phyloP scores from a whole-genome alignment of 2,329 filamentous ascomycete species.

The Botrytis sinoallii region DNA sequence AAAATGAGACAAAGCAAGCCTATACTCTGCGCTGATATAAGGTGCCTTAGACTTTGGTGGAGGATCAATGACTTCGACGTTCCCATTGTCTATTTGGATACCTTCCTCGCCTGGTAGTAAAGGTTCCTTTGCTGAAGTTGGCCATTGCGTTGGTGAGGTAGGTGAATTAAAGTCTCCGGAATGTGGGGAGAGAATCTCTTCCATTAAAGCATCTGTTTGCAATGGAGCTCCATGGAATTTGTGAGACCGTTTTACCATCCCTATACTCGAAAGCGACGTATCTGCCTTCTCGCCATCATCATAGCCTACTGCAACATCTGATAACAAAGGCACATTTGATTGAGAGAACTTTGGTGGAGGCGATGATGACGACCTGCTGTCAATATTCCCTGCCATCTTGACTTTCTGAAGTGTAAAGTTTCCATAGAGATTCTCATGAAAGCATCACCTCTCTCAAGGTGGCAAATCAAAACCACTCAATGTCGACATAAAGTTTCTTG shows the following conservation, averaged over 20 bases:
- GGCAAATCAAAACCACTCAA: neutral
- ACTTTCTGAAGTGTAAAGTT: neutral
- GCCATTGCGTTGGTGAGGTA: neutral
- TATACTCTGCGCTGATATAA: conserved; percentile 9
- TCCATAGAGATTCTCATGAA: neutral
- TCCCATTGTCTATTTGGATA: neutral
- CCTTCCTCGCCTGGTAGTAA: conserved; percentile 1
- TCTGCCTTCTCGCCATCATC: neutral
- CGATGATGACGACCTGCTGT: neutral
- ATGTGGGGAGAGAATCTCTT: neutral
- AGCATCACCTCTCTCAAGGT: neutral
- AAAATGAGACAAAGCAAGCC: conserved; percentile 10
- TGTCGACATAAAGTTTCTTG: neutral
- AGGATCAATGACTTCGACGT: neutral
- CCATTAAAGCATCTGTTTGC: conserved; percentile 7
- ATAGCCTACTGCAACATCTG: neutral
- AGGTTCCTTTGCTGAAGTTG: conserved; percentile 10
- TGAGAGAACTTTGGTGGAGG: neutral
- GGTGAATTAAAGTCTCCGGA: neutral
- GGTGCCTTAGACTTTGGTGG: neutral
- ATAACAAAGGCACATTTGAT: conserved; percentile 2
- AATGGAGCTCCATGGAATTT: neutral
- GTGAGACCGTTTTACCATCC: neutral
- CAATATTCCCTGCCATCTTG: conserved; percentile 5
- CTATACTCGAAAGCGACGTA: neutral